These are phyloP conservation scores for Centella asiatica DNA, from an alignment of 129 eudicot species.

Conservation along the genomic window DNA sequence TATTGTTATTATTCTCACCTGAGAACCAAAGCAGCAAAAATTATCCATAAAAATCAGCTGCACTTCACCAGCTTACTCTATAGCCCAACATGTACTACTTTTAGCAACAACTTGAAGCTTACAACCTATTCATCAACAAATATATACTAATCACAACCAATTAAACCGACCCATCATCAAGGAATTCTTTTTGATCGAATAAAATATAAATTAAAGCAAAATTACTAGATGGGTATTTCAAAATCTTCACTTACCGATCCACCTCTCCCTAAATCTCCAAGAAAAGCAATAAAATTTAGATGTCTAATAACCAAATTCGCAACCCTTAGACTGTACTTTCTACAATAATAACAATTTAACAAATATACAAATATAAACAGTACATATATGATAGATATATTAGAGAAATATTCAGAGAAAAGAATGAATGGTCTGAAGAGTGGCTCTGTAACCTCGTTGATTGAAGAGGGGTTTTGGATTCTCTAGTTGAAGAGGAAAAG, in stretches of 20 bases:
- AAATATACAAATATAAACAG: neutral
- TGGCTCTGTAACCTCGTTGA: neutral
- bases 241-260: constrained; percentile 1
- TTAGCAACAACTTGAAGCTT: neutral
- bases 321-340: too few species aligned
- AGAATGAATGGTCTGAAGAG: neutral
- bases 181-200: neutral
- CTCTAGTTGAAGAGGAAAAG: constrained; percentile 8
- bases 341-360: too few species aligned
- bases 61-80: neutral
- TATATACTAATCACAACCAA: neutral
- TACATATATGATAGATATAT: neutral
- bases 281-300: neutral
- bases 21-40: constrained; percentile 4
- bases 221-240: neutral
- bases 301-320: neutral
- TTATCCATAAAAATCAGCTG: constrained; percentile 1
- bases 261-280: neutral
- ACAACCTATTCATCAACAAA: neutral
- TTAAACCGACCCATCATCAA: neutral
- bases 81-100: constrained; percentile 5
- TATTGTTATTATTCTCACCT: constrained; percentile 23
- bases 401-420: neutral
- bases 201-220: neutral
- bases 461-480: constrained; percentile 8